These are phyloP conservation scores for Danielia oregonensis DNA, from an alignment of 805 yeast genomes.

Conservation along the genomic window DNA sequence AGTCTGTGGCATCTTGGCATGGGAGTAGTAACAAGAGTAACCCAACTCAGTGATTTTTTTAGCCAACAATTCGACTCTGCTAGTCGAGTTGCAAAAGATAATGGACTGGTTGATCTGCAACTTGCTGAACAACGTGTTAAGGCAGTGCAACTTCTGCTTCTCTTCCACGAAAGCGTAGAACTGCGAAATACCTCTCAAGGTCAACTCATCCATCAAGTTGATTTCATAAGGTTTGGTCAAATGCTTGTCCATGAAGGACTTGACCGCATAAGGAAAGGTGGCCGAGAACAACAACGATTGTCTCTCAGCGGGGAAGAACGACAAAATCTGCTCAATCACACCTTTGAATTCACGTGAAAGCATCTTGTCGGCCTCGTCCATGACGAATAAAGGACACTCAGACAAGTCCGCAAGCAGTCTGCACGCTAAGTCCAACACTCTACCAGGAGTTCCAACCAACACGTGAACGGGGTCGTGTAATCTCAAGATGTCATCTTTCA, in stretches of 20 bases:
- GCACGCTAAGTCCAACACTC: conserved; percentile 90
- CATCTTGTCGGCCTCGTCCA: conserved; percentile 99
- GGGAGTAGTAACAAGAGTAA: conserved; percentile 94
- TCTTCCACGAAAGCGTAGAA: conserved; percentile 98
- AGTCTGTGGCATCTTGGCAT: conserved; percentile 95
- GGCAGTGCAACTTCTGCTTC: conserved; percentile 90
- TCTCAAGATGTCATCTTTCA: conserved; percentile 92
- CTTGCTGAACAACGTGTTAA: conserved; percentile 91
- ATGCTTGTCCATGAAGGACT: conserved; percentile 87
- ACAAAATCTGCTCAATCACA: conserved; percentile 81
- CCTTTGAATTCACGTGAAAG: conserved; percentile 84
- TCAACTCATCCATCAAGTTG: conserved; percentile 95
- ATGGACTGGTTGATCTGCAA: conserved; percentile 94
- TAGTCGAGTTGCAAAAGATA: conserved; percentile 95
- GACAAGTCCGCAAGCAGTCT: conserved; percentile 84
- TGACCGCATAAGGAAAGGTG: conserved; percentile 93
- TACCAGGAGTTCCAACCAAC: conserved; percentile 96
- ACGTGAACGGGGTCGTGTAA: conserved; percentile 90
- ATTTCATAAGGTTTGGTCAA: conserved; percentile 90
- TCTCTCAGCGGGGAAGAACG: conserved; percentile 62
- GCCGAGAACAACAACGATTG: conserved; percentile 92
- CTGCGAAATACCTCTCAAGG: conserved; percentile 94
- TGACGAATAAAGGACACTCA: conserved; percentile 81
- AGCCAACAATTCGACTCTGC: conserved; percentile 92
- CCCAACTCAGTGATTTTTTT: conserved; percentile 95